Percentiles rank a stretch among this genome's conserved stretches.
These are phyloP conservation scores for Zygosaccharomyces gambellarensis DNA, from an alignment of 805 yeast species.

Conservation along the genomic window DNA sequence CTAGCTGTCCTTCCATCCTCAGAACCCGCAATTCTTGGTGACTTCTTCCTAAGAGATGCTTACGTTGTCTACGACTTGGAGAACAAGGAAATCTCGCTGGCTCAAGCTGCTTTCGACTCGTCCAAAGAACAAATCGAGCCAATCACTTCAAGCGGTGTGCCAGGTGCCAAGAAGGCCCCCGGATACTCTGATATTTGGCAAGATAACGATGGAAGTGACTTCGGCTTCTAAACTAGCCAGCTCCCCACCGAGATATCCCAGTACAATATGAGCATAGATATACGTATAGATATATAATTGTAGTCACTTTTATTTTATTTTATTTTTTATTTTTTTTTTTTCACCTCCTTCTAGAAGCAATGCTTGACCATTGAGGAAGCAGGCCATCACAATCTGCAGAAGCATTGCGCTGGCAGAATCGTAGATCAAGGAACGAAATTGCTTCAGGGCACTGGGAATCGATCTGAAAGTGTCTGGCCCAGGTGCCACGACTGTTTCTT, in stretches of 20 bases:
- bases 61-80: slow-evolving; percentile 70
- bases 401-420: background rate
- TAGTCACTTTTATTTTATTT: too few relatives aligned
- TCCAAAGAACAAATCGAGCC: slow-evolving; percentile 42
- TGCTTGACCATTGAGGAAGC: background rate
- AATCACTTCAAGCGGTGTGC: slow-evolving; percentile 39
- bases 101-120: slow-evolving; percentile 36
- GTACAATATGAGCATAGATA: too few relatives aligned
- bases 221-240: too few relatives aligned
- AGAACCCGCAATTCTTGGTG: slow-evolving; percentile 47
- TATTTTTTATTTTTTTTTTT: background rate
- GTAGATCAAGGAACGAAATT: background rate
- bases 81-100: slow-evolving; percentile 50
- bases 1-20: slow-evolving; percentile 34
- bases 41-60: slow-evolving; percentile 56
- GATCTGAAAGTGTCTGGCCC: background rate
- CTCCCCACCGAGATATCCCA: too few relatives aligned
- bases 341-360: background rate
- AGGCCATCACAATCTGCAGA: too few relatives aligned
- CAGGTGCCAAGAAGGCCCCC: slow-evolving; percentile 46
- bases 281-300: too few relatives aligned
- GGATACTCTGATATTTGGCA: slow-evolving; percentile 40
- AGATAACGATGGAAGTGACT: background rate
- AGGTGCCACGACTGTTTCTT: background rate
- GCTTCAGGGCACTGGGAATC: background rate